Conservation (phyloP, 1,284 basidiomycete genomes). For the Schizophyllum amplum region DNA sequence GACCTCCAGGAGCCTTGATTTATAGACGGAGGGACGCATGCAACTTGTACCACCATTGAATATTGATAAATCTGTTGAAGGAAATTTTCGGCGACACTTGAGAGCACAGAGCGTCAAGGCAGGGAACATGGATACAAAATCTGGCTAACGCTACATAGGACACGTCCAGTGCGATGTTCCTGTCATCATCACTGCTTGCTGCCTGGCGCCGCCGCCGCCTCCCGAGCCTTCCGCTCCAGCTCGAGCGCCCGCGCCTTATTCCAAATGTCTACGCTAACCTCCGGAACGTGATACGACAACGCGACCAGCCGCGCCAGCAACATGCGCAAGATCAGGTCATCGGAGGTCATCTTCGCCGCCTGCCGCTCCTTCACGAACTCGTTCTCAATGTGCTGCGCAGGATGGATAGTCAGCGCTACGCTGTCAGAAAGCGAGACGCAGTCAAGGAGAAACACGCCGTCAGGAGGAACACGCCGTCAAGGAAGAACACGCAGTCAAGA, state of each 20-base stretch:
- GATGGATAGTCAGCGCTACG: too few species aligned
- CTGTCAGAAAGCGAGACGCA: too few species aligned
- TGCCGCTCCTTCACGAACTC: slow-evolving; percentile 64
- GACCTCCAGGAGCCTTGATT: not conserved
- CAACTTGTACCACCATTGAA: not conserved
- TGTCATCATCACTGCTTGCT: slow-evolving; percentile 17
- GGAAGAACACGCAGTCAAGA: too few species aligned
- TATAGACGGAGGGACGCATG: not conserved
- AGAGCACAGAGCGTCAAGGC: too few species aligned
- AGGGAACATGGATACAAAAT: too few species aligned
- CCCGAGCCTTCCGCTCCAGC: slow-evolving; percentile 12
- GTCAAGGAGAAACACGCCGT: too few species aligned
- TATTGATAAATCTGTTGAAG: too few species aligned
- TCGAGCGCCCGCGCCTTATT: slow-evolving; percentile 31
- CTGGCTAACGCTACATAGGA: slow-evolving; percentile 45
- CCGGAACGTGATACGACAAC: slow-evolving; percentile 35
- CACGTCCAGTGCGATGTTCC: too few species aligned
- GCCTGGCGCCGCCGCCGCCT: not conserved
- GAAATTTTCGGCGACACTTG: too few species aligned
- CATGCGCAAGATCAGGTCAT: slow-evolving; percentile 59
- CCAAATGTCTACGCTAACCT: slow-evolving; percentile 41
- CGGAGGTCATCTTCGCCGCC: slow-evolving; percentile 34
- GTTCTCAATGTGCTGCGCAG: slow-evolving; percentile 67
- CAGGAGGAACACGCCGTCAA: too few species aligned
- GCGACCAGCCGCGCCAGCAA: slow-evolving; percentile 53